These are phyloP conservation scores for Tricholoma sp. DNA, from an alignment of 768 basidiomycete genomes.

Conservation along the genomic window DNA sequence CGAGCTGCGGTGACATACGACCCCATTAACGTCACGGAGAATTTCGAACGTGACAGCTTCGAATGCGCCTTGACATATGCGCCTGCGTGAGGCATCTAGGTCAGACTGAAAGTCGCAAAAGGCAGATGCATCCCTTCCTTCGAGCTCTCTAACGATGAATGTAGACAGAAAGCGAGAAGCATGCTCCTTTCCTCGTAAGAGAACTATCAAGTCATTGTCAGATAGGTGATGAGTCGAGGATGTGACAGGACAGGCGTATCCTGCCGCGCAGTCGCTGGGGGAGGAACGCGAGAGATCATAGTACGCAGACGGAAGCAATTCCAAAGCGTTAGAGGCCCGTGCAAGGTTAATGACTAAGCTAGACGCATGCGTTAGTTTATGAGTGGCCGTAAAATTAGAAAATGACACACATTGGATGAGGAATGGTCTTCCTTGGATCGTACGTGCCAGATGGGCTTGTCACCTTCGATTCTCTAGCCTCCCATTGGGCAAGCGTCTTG, in stretches of 20 bases:
- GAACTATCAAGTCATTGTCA: slow-evolving; percentile 49
- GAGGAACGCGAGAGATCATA: slow-evolving; percentile 73
- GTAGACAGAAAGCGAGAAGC: slow-evolving; percentile 71
- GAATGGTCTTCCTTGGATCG: slow-evolving; percentile 46
- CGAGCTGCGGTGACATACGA: slow-evolving; percentile 57
- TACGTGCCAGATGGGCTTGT: slow-evolving; percentile 48
- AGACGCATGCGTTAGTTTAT: background rate
- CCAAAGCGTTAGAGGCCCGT: slow-evolving; percentile 45
- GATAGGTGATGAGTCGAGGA: slow-evolving; percentile 36
- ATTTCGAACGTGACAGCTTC: slow-evolving; percentile 73
- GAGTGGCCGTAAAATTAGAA: background rate
- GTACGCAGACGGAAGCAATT: slow-evolving; percentile 70
- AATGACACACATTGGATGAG: slow-evolving; percentile 63
- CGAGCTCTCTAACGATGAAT: slow-evolving; percentile 71
- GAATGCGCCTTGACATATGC: slow-evolving; percentile 65
- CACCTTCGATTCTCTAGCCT: slow-evolving; percentile 55
- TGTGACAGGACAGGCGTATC: slow-evolving; percentile 35
- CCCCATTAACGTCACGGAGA: slow-evolving; percentile 67
- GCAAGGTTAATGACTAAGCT: slow-evolving; percentile 69
- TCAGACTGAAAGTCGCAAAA: slow-evolving; percentile 49
- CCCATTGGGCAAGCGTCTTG: slow-evolving; percentile 58
- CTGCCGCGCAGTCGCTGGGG: slow-evolving; percentile 56
- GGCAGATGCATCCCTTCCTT: slow-evolving; percentile 50
- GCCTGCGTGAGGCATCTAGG: slow-evolving; percentile 36
- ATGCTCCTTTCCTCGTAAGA: slow-evolving; percentile 68